A percentile compares a stretch with the other conserved stretches of the same genome.
phyloP scores from a whole-genome alignment of 78 protist genomes.

The Salpingoeca rosetta region DNA sequence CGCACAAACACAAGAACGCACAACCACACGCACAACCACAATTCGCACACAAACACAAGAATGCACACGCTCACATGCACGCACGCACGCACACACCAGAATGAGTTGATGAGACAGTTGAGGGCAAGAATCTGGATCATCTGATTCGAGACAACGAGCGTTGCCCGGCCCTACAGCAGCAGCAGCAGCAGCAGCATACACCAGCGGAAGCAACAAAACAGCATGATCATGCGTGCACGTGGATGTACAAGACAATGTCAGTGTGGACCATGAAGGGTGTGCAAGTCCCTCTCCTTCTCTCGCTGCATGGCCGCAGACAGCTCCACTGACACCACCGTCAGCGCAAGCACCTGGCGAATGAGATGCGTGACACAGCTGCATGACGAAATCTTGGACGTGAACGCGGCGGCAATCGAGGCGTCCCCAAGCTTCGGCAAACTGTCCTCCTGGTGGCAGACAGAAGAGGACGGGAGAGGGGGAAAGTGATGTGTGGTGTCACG shows the following conservation, averaged over 20 bases:
- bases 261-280: background rate
- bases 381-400: constrained; percentile 70
- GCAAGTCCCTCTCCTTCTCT: no score
- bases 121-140: constrained; percentile 91
- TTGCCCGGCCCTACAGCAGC: constrained; percentile 80
- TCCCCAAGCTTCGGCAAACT: constrained; percentile 74
- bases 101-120: constrained; percentile 85
- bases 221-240: background rate
- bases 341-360: no score
- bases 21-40: no score
- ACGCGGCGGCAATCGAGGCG: constrained; percentile 95
- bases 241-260: constrained; percentile 13
- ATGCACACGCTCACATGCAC: no score
- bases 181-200: constrained; percentile 47
- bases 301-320: no score
- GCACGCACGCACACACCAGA: no score
- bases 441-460: no score
- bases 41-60: no score
- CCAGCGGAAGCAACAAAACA: background rate
- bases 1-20: no score
- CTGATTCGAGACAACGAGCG: constrained; percentile 88
- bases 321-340: no score
- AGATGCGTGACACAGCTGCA: constrained; percentile 1
- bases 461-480: no score
- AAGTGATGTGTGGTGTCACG: no score